These are phyloP conservation scores for Nicotiana attenuata DNA, from an alignment of 257 asterid species.

Conservation along the genomic window DNA sequence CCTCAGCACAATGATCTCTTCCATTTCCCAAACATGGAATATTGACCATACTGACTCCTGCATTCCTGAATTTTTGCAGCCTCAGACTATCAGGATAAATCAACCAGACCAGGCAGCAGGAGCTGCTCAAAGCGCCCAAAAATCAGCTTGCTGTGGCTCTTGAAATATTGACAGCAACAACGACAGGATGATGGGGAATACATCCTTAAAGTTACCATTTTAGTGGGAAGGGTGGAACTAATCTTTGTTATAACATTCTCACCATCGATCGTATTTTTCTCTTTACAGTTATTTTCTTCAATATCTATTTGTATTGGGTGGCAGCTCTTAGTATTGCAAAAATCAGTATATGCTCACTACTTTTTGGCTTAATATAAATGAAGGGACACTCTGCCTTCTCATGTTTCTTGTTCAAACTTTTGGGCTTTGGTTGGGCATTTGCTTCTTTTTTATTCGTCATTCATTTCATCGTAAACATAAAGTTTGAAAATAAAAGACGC, in stretches of 20 bases:
- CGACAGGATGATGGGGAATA: slow-evolving; percentile 23
- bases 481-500: not conserved
- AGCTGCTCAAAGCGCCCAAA: slow-evolving; percentile 51
- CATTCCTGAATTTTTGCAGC: slow-evolving; percentile 37
- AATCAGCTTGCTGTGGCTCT: slow-evolving; percentile 84
- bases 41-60: slow-evolving; percentile 3
- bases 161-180: slow-evolving; percentile 24
- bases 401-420: not conserved
- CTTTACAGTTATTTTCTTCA: slow-evolving; percentile 32
- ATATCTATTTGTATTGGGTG: slow-evolving; percentile 29
- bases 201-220: slow-evolving; percentile 28
- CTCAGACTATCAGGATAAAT: slow-evolving; percentile 62
- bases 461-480: not conserved
- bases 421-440: not conserved
- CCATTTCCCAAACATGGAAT: not conserved
- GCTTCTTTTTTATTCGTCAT: not conserved
- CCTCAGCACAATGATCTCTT: not conserved
- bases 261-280: slow-evolving; percentile 40
- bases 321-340: slow-evolving; percentile 30
- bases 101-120: slow-evolving; percentile 65
- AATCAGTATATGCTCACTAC: not conserved
- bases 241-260: slow-evolving; percentile 30
- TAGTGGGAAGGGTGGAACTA: slow-evolving; percentile 31
- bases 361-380: not conserved
- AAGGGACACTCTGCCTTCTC: slow-evolving; percentile 5